phyloP scores from a whole-genome alignment of 2,329 filamentous ascomycete genomes.

The Sphaerostilbella broomeana region DNA sequence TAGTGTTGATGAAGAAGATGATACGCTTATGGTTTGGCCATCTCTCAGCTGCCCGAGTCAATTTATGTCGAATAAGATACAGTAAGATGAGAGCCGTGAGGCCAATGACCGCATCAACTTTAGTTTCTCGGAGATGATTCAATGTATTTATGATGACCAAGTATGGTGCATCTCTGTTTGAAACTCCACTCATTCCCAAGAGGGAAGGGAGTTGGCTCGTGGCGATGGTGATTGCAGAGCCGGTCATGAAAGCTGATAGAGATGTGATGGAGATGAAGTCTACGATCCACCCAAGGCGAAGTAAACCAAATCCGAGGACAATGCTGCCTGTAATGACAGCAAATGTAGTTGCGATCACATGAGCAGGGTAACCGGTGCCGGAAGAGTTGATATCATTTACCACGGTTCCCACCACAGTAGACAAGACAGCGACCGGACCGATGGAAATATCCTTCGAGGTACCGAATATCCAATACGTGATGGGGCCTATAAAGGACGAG shows the following conservation, averaged over 20 bases:
- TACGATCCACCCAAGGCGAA: constrained; percentile 81
- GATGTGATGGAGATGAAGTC: constrained; percentile 87
- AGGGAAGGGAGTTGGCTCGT: constrained; percentile 75
- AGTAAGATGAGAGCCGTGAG: constrained; percentile 73
- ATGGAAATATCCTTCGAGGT: constrained; percentile 99
- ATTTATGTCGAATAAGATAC: constrained; percentile 64
- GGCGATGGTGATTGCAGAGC: constrained; percentile 83
- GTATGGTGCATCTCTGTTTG: constrained; percentile 73
- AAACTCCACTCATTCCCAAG: constrained; percentile 71
- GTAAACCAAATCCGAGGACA: constrained; percentile 69
- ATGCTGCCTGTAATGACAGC: constrained; percentile 72
- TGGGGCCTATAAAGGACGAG: constrained; percentile 90
- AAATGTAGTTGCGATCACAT: constrained; percentile 70
- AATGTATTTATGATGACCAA: constrained; percentile 76
- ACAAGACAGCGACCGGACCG: constrained; percentile 92
- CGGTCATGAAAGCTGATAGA: constrained; percentile 94
- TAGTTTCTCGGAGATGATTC: constrained; percentile 59
- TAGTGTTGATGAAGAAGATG: constrained; percentile 85
- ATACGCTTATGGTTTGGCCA: constrained; percentile 63
- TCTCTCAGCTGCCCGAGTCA: constrained; percentile 60
- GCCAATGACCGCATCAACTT: constrained; percentile 80
- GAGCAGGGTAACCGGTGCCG: constrained; percentile 44
- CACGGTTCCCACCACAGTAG: constrained; percentile 79
- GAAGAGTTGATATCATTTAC: constrained; percentile 55
- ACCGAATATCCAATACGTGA: constrained; percentile 96